Evolutionary conservation across 768 basidiomycete species (phyloP), one percentile per base, ranked within the genome.

Genomic region (Kwoniella botswanensis): DNA sequence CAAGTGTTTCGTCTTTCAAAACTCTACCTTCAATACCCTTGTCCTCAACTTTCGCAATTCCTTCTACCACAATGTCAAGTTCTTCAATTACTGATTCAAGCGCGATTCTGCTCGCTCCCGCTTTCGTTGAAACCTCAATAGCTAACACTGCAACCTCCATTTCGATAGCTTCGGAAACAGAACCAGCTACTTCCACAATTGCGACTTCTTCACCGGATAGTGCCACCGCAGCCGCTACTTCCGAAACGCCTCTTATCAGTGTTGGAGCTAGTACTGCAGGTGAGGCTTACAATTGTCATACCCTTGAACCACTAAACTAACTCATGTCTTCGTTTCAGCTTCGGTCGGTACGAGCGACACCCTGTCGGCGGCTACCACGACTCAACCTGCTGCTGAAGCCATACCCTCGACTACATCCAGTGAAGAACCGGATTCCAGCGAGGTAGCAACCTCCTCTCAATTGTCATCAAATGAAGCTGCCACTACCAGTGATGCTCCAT

Each of bases 101-200:
- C 58, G 22, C 46, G n/a, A n/a, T 29, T 53, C 15, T 46, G 11
- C 43, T 42, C 44, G 43, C 58, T 67, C 21, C 43, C n/a, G 21
- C 44, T 12, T 35, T 67, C 11, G 55, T 22, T n/a, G 44, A 15
- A 22, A 46, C 22, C 26, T 35, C 43, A 58, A 21, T 52, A 29
- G 43, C 54, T 59, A 44, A 67, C 64, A 43, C 54, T 57, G 35
- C 46, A 52, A 56, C 52, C 17, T 42, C 46, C 55, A 29, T 21
- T 55, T n/a, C 53, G 41, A 43, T 44, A 55, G 53, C 64, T 7
- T 65, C 63, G 15, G 63, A 52, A 41, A 9, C 63, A 21, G 35
- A 52, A 41, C 21, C 63, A 21, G 35, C 63, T 18, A 50, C 46
- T 50, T 29, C 64, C 42, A 26, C n/a, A 18, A 42, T 18, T 24